Evolutionary conservation across 148 eudicot genomes (phyloP).

Genomic region (Suaeda aralocaspica): DNA sequence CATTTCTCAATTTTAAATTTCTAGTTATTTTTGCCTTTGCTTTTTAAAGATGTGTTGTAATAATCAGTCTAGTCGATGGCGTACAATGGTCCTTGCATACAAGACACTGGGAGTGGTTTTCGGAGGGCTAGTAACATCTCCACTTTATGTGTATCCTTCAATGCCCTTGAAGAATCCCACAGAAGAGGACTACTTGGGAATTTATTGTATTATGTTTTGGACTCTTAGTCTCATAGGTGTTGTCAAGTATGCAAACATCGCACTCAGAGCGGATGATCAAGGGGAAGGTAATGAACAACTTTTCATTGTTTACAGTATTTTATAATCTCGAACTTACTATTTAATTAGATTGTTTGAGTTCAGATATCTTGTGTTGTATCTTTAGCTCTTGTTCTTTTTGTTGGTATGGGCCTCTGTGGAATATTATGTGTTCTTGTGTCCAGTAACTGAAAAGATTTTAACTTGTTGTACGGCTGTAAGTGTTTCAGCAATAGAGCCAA

Average conservation of each 20-base stretch:
- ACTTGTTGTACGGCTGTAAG: too few relatives aligned
- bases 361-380: background rate
- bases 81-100: conserved; percentile 46
- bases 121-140: conserved; percentile 67
- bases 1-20: too few relatives aligned
- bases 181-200: conserved; percentile 61
- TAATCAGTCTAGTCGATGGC: conserved; percentile 27
- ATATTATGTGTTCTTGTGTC: background rate
- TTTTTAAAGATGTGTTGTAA: background rate
- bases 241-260: conserved; percentile 53
- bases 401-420: background rate
- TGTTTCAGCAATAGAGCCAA: too few relatives aligned
- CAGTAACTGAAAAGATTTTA: too few relatives aligned
- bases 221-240: conserved; percentile 63
- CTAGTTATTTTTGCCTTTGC: background rate
- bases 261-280: conserved; percentile 65
- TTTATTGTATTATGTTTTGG: conserved; percentile 68
- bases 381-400: background rate
- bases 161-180: conserved; percentile 54
- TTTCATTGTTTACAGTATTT: background rate
- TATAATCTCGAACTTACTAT: background rate
- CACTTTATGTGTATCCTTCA: conserved; percentile 65
- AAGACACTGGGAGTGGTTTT: conserved; percentile 60
- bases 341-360: background rate
- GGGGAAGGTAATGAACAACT: conserved; percentile 52